These are phyloP conservation scores for Monilinia fructicola DNA, from an alignment of 2,329 filamentous ascomycete genomes.

Conservation along the genomic window DNA sequence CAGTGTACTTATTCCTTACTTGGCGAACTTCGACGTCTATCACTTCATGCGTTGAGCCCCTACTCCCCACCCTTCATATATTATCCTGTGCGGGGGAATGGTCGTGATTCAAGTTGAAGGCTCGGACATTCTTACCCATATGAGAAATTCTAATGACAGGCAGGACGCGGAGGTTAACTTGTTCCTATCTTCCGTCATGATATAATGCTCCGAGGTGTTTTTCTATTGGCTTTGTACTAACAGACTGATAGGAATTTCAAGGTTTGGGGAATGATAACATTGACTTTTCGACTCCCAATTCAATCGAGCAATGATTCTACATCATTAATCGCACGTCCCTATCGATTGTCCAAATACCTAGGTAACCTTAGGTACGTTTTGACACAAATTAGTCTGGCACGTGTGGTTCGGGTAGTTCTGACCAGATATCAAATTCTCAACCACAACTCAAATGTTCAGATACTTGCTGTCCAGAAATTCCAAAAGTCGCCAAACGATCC, in stretches of 20 bases:
- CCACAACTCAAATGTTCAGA: background rate
- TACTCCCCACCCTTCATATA: background rate
- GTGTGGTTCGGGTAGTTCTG: too few species aligned
- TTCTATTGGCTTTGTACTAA: background rate
- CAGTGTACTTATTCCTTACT: background rate
- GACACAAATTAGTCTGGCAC: background rate
- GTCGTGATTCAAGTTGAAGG: background rate
- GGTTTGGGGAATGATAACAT: background rate
- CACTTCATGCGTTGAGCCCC: background rate
- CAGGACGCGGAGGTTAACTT: background rate
- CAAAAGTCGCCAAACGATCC: background rate
- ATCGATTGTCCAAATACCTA: background rate
- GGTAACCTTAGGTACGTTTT: background rate
- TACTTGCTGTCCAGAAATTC: background rate
- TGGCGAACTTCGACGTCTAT: background rate
- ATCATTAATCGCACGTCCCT: background rate
- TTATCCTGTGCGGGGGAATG: background rate
- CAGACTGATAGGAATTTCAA: background rate
- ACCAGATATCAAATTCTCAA: background rate
- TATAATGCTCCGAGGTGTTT: background rate
- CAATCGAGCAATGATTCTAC: background rate
- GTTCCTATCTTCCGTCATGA: background rate
- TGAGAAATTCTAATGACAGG: background rate
- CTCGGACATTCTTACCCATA: background rate
- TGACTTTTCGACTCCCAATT: background rate